Evolutionary conservation across 352 stramenopile species (phyloP), one percentile per base, ranked within the genome.

Genomic region (Globisporangium heterothallicum): DNA sequence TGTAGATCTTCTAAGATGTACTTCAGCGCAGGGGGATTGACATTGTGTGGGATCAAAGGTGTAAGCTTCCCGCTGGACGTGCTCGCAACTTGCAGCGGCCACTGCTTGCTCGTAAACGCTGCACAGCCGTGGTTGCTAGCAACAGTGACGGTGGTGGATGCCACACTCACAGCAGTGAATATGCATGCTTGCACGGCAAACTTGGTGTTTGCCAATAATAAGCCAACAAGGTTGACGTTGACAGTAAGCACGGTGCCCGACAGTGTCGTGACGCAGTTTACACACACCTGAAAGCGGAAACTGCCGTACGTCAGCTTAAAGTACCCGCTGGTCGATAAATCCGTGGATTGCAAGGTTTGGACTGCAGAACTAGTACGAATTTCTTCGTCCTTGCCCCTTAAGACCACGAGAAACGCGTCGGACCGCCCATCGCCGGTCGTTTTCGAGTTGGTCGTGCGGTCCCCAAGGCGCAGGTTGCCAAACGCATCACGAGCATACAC

Each of bases 401-500:
- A 72, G 0, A 77, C 86, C 5, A 97, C 81, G 2, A 98, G 52
- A 66, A 99, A 98, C 13, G 76, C 84, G 53, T 98, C 95, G 1
- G 86, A 97, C 46, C 68, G 72, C 18, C 92, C 78, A 48, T 97
- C 86, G 6, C 85, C 88, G 24, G 70, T 93, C 3, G 64, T 62
- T n/a, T 66, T 58, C 5, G 81, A 91, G 57, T 88, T 70, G 0
- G 69, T 81, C 13, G 72, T 95, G 56, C 63, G 78, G 58, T 70
- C 84, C 0, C 81, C 84, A 19, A 64, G 77, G 32, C 94, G 74
- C 35, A 97, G 51, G 50, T 99, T 99, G 4, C 89, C 90, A 64
- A 98, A 98, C 6, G 82, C 84, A 56, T 99, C 96, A 1, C 91
- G 70, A 2, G 94, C 80, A 41, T 89, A 74, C 14, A 99, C 70